phyloP scores from a whole-genome alignment of 1,284 basidiomycete species.

The Trichosporon asahii region DNA sequence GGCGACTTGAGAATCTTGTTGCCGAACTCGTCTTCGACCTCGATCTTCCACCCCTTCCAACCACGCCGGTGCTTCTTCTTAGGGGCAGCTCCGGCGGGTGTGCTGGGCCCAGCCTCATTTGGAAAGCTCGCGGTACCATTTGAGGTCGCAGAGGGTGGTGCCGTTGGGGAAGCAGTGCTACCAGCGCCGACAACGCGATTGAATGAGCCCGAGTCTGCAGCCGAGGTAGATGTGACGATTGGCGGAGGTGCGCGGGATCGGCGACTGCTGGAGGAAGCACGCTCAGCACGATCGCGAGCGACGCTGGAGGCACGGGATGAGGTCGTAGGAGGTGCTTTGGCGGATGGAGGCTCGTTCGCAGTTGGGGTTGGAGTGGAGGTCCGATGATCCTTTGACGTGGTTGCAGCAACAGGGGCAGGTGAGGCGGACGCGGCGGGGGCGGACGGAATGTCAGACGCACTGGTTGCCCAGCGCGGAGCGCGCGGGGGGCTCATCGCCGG shows the following conservation, averaged over 20 bases:
- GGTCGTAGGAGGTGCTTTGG: background rate
- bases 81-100: background rate
- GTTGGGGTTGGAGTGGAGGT: background rate
- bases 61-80: slow-evolving; percentile 39
- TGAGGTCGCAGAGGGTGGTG: background rate
- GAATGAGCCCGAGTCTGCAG: background rate
- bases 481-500: slow-evolving; percentile 9
- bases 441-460: background rate
- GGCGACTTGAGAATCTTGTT: slow-evolving; percentile 31
- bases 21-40: slow-evolving; percentile 43
- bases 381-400: background rate
- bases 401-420: background rate
- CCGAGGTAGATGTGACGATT: background rate
- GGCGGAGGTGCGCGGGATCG: background rate
- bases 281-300: background rate
- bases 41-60: slow-evolving; percentile 48
- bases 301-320: slow-evolving; percentile 3
- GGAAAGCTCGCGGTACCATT: background rate
- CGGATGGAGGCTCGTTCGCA: background rate
- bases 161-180: background rate
- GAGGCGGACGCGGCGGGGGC: background rate
- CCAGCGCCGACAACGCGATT: background rate
- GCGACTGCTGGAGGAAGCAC: background rate
- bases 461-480: slow-evolving; percentile 9
- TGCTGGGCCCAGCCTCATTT: background rate